Base-by-base conservation (phyloP, 495 filamentous ascomycete species). In the Geopyxis carbonaria region DNA sequence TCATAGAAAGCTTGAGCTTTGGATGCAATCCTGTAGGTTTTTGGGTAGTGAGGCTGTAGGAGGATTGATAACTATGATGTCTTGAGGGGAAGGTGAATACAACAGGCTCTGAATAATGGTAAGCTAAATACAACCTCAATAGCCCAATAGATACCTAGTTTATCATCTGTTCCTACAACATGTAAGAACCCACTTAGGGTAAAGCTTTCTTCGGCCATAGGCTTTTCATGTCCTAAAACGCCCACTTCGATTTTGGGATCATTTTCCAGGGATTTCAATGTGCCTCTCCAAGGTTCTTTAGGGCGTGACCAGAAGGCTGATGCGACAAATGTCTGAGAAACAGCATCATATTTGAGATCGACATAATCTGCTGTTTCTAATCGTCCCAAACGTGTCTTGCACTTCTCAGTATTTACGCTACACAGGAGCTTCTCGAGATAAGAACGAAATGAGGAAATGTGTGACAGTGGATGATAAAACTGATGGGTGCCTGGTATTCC, bases 1-100 rank as follows among this genome's bases (percentile, higher is more conserved):
- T 48, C 42, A 72, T 51, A 3, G 60, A 61, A 34, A 87, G 61
- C 42, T 73, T 65, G 43, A 97, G 65, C 8, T 70, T 82, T 5
- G 89, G 89, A 59, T 97, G 89, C 8, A 95, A 67, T n/a, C 89
- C 86, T 0, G 73, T 77, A 3, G 86, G 89, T 2, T 57, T 42
- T 15, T 67, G 50, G 51, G 92, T 83, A 2, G 60, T 60, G 31
- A 66, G 58, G 1, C 59, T 60, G 49, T 68, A 67, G 14, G 57
- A 48, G 22, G 38, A 55, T 25, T 55, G 62, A 39, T 64, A 56
- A 5, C 67, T 60, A 44, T 89, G 77, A 54, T 97, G 89, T 0
- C 86, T 75, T 5, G 84, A 76, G 15, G 84, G 75, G 51, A 94
- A 93, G n/a, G 80, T 73, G 64, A 97, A 94, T 42, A 87, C 62